phyloP scores from a whole-genome alignment of 495 filamentous ascomycete genomes.

The Annulohypoxylon nitens region DNA sequence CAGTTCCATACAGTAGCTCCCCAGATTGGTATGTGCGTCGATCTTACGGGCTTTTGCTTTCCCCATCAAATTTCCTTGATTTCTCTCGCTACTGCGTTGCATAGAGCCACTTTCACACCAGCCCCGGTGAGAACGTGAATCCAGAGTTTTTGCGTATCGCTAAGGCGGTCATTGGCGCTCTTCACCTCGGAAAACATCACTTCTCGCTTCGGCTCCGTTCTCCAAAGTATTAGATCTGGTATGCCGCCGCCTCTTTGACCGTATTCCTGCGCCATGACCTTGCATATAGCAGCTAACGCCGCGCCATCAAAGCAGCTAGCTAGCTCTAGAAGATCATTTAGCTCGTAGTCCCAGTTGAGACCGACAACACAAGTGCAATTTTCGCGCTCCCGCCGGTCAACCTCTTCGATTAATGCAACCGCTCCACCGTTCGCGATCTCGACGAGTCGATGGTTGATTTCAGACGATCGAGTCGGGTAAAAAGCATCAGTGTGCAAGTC shows the following conservation, averaged over 20 bases:
- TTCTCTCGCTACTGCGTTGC: constrained; percentile 86
- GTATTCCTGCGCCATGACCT: constrained; percentile 96
- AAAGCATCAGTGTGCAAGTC: constrained; percentile 96
- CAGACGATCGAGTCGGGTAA: constrained; percentile 83
- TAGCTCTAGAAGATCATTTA: constrained; percentile 86
- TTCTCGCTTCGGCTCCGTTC: constrained; percentile 50
- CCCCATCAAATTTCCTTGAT: constrained; percentile 55
- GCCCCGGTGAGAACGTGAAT: constrained; percentile 91
- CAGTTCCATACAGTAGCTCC: background rate
- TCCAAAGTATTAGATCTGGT: constrained; percentile 94
- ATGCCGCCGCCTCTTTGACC: constrained; percentile 86
- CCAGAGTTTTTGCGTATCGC: constrained; percentile 97
- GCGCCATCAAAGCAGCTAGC: constrained; percentile 82
- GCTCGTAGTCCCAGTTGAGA: constrained; percentile 87
- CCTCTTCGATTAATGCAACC: constrained; percentile 71
- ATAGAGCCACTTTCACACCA: constrained; percentile 87
- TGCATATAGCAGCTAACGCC: constrained; percentile 85
- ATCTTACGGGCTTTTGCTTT: constrained; percentile 10
- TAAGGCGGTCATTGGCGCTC: constrained; percentile 94
- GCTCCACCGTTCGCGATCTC: constrained; percentile 85
- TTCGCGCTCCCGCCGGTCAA: constrained; percentile 74
- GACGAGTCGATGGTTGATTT: constrained; percentile 89
- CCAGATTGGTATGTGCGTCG: constrained; percentile 2
- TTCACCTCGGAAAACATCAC: constrained; percentile 89
- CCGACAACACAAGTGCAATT: constrained; percentile 86